These are phyloP conservation scores for Phaeosphaeriaceae sp. DNA, from an alignment of 2,329 filamentous ascomycete species.

Conservation along the genomic window DNA sequence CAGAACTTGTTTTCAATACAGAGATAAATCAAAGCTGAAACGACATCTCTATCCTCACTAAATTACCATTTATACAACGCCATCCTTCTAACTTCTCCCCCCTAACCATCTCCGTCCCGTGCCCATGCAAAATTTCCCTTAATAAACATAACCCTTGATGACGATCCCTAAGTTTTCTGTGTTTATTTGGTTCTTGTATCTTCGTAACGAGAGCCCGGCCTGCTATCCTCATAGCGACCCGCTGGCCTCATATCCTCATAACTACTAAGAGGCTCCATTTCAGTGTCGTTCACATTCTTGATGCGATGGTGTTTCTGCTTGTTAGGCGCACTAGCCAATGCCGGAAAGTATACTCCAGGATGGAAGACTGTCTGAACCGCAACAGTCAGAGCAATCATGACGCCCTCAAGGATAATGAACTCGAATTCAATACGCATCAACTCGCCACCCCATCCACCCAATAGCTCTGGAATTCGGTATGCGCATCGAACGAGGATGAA, in stretches of 20 bases:
- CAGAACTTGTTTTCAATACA: no score
- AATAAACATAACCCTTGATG: no score
- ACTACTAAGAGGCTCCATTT: slow-evolving; percentile 12
- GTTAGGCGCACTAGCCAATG: slow-evolving; percentile 18
- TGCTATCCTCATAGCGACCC: background rate
- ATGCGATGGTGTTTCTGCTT: slow-evolving; percentile 8
- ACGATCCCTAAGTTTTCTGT: no score
- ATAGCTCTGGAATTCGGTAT: slow-evolving; percentile 56
- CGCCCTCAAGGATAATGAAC: slow-evolving; percentile 59
- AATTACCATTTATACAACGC: no score
- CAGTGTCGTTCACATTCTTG: slow-evolving; percentile 2
- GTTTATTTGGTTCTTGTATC: no score
- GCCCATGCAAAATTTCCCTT: no score
- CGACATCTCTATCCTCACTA: no score
- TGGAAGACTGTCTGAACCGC: slow-evolving; percentile 54
- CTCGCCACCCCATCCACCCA: slow-evolving; percentile 50
- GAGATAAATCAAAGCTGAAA: no score
- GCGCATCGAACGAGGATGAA: slow-evolving; percentile 55
- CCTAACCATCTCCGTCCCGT: no score
- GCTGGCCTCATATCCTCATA: slow-evolving; percentile 3
- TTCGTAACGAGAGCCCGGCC: no score
- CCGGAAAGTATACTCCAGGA: slow-evolving; percentile 45
- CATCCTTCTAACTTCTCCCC: no score
- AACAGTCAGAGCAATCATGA: slow-evolving; percentile 56
- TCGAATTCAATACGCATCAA: slow-evolving; percentile 54